Evolutionary conservation across 768 basidiomycete genomes (phyloP).

Genomic region (Hygrophorus russula): DNA sequence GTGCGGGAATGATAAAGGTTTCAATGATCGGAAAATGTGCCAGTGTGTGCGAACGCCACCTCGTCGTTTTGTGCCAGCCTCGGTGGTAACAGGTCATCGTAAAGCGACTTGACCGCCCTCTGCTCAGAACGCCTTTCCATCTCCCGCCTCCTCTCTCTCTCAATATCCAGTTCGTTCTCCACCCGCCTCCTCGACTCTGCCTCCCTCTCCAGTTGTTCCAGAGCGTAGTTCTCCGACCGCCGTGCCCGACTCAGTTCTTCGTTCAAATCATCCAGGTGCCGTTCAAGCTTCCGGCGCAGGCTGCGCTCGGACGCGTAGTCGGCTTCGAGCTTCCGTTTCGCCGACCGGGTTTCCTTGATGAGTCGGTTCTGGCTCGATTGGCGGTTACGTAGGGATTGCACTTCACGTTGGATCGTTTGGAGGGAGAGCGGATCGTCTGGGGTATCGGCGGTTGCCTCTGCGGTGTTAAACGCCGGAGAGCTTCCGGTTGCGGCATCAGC

Average conservation of each 20-base stretch:
- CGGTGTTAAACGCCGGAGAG: conserved; percentile 2
- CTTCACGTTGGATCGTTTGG: conserved; percentile 22
- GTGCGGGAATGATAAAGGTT: too few relatives aligned
- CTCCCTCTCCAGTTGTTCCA: conserved; percentile 21
- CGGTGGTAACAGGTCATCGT: conserved; percentile 5
- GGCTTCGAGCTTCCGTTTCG: conserved; percentile 36
- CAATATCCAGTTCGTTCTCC: conserved; percentile 29
- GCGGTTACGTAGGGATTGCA: conserved; percentile 26
- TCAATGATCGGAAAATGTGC: too few relatives aligned
- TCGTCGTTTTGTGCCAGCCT: conserved; percentile 5
- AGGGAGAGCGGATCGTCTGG: conserved; percentile 3
- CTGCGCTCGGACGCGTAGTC: conserved; percentile 22
- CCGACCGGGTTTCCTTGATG: conserved; percentile 21
- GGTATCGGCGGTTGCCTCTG: too few relatives aligned
- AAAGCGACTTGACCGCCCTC: conserved; percentile 3
- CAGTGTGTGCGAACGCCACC: not conserved
- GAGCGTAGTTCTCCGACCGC: conserved; percentile 18
- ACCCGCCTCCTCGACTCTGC: conserved; percentile 54
- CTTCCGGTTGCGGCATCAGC: not conserved
- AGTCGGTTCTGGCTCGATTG: conserved; percentile 16
- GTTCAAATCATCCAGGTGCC: conserved; percentile 20
- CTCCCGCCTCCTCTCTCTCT: conserved; percentile 14
- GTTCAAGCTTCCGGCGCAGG: conserved; percentile 24
- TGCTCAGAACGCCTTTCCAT: conserved; percentile 4
- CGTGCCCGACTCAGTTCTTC: conserved; percentile 20